Evolutionary conservation across 2,329 filamentous ascomycete genomes (phyloP), one percentile per base, ranked within the genome.

Genomic region (Trichoderma koningiopsis): DNA sequence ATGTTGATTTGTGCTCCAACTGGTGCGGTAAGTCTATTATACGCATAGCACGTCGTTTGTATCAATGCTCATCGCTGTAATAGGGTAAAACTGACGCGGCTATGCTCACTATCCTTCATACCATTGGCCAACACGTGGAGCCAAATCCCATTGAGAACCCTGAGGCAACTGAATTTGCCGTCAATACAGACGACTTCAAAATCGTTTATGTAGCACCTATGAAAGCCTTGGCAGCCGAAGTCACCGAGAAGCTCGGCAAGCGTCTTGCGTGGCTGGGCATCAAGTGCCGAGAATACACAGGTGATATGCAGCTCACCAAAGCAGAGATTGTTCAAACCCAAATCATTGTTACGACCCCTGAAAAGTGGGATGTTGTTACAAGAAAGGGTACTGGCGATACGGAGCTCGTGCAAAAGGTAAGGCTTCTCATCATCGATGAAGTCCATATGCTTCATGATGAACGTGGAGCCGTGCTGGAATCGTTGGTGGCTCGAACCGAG

Each of bases 361-460:
- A 99, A 81, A 99, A 99, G 81, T 99, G 96, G 96, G 96, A 99
- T 78, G 96, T 99, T 0, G 93, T 99, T 5, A 99, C 96, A 3
- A 88, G 96, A 71, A 99, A 98, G 81, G 96, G 95, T 68, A 98
- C 94, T 0, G 96, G 96, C 19, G 96, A 99, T 77, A 98, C 96
- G 0, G 96, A 98, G 77, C 87, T 99, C 3, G 96, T 99, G 16
- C 96, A 99, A 76, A 99, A 99, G 78, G 96, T 99, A 29, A 89
- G 95, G 13, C 85, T 99, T 2, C 86, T 99, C 70, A 98, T 99
- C 75, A 98, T 99, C 72, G 96, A 99, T 79, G 96, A 99, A 82
- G 96, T 99, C 1, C 96, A 99, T 77, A 99, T 99, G 96, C 90
- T 99, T 75, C 96, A 99, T 76, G 96, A 99, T 78, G 96, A 98